Percentiles rank a stretch among this genome's conserved stretches.
These are phyloP conservation scores for Leonotis leonurus DNA, from an alignment of 257 asterid species.

Conservation along the genomic window DNA sequence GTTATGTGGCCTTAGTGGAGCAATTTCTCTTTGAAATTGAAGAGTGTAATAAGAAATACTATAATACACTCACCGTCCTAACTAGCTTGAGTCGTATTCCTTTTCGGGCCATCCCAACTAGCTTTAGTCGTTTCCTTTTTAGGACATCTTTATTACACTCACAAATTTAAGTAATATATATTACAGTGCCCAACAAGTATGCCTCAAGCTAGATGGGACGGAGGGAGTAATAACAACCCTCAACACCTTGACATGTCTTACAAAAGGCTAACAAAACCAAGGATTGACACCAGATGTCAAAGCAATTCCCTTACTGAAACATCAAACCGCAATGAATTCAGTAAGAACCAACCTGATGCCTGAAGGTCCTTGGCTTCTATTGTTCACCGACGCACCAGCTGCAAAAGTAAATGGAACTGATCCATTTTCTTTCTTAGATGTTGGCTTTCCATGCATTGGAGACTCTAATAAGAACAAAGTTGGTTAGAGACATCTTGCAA, in stretches of 20 bases:
- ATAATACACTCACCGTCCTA: too few species aligned
- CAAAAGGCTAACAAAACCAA: not conserved
- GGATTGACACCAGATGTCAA: not conserved
- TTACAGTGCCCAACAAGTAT: too few species aligned
- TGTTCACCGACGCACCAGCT: conserved; percentile 41
- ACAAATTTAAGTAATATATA: too few species aligned
- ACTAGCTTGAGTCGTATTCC: too few species aligned
- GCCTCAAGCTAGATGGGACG: not conserved
- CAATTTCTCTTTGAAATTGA: not conserved
- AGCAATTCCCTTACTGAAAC: not conserved
- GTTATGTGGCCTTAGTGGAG: not conserved
- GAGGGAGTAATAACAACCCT: not conserved
- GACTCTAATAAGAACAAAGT: conserved; percentile 38
- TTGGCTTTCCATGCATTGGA: conserved; percentile 42
- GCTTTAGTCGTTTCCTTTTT: too few species aligned
- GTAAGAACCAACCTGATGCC: conserved; percentile 39
- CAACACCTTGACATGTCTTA: not conserved
- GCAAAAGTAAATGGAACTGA: conserved; percentile 38
- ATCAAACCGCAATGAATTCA: not conserved
- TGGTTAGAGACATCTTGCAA: conserved; percentile 5
- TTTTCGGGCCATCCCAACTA: too few species aligned
- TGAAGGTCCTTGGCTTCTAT: conserved; percentile 40
- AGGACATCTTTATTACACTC: too few species aligned
- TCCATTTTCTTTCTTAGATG: conserved; percentile 68
- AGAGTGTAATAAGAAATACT: not conserved